phyloP scores from a whole-genome alignment of 257 asterid species.

The Przewalskia tangutica region DNA sequence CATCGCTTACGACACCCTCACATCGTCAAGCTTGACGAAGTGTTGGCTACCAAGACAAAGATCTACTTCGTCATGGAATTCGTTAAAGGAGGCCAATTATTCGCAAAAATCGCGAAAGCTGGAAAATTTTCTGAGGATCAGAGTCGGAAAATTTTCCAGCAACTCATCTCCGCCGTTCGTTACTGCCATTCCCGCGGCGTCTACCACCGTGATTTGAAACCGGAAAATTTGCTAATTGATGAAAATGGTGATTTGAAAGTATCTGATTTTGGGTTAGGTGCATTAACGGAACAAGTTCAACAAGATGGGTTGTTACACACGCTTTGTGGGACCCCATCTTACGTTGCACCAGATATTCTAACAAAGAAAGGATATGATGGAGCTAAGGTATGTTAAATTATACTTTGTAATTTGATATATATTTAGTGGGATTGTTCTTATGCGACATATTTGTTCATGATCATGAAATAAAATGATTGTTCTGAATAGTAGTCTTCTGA shows the following conservation, averaged over 20 bases:
- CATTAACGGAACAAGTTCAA: constrained; percentile 43
- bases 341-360: constrained; percentile 88
- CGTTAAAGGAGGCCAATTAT: constrained; percentile 75
- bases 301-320: constrained; percentile 69
- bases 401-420: not conserved
- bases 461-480: too few relatives aligned
- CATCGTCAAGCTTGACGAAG: constrained; percentile 57
- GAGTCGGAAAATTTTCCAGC: constrained; percentile 60
- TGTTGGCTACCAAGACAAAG: constrained; percentile 61
- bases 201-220: constrained; percentile 78
- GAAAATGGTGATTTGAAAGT: constrained; percentile 69
- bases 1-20: constrained; percentile 48
- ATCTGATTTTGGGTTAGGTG: constrained; percentile 83
- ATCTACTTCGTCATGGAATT: constrained; percentile 65
- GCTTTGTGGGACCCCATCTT: constrained; percentile 95
- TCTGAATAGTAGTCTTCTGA: not conserved
- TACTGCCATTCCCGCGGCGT: constrained; percentile 75
- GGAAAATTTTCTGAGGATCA: constrained; percentile 51
- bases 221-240: constrained; percentile 66
- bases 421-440: not conserved
- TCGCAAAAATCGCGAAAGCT: constrained; percentile 52
- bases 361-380: constrained; percentile 75
- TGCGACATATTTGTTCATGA: not conserved
- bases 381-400: constrained; percentile 21
- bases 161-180: constrained; percentile 59